Evolutionary conservation across 1,139 yeast genomes (phyloP).

Genomic region (Scheffersomyces insectosa): DNA sequence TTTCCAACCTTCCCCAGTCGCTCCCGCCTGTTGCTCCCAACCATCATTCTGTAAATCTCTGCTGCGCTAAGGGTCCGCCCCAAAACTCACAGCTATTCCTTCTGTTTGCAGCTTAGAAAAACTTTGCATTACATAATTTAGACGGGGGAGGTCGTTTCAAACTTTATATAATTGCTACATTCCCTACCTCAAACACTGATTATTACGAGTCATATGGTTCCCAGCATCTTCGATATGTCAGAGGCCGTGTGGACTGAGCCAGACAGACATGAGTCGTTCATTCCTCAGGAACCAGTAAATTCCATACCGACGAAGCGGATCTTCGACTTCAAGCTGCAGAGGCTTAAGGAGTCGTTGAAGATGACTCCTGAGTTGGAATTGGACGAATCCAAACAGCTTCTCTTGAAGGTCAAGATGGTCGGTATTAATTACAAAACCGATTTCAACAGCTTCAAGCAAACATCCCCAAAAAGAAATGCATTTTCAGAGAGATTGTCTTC

Average conservation of each 20-base stretch:
- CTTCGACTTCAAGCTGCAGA: slow-evolving; percentile 21
- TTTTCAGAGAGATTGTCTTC: not conserved
- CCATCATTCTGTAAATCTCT: too few species aligned
- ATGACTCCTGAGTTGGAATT: slow-evolving; percentile 27
- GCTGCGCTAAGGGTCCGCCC: too few species aligned
- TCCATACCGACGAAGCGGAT: slow-evolving; percentile 32
- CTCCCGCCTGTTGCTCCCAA: too few species aligned
- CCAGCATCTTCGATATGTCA: not conserved
- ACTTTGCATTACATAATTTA: too few species aligned
- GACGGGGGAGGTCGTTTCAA: too few species aligned
- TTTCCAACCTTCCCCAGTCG: too few species aligned
- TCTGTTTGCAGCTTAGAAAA: too few species aligned
- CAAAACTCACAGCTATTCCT: too few species aligned
- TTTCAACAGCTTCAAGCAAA: slow-evolving; percentile 18
- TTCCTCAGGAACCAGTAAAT: slow-evolving; percentile 6
- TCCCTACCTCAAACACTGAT: too few species aligned
- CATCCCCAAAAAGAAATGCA: not conserved
- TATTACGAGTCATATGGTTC: too few species aligned
- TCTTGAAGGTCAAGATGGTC: slow-evolving; percentile 32
- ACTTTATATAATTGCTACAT: too few species aligned
- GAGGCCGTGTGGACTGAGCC: not conserved
- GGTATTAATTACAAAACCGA: slow-evolving; percentile 30
- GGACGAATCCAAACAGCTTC: slow-evolving; percentile 20
- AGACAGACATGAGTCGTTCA: not conserved
- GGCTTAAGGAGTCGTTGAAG: slow-evolving; percentile 30